Base-by-base conservation (phyloP, 1,284 basidiomycete species). In the Rhodotorula sp. region DNA sequence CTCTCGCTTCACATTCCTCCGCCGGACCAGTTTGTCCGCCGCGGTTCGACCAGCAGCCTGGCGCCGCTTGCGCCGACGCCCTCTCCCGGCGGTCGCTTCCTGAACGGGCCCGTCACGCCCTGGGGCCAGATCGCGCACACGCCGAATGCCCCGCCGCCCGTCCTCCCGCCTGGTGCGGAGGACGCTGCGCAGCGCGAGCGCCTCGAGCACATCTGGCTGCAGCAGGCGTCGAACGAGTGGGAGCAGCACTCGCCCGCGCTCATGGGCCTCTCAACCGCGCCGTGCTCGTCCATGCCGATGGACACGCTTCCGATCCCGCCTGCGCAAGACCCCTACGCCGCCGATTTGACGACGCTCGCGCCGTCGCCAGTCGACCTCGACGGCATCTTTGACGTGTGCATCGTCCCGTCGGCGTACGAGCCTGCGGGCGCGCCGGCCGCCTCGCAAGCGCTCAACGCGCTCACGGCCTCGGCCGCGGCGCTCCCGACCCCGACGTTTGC, bases 1-100 rank as follows among this genome's bases (percentile, higher is more conserved):
- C 63, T 75, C 12, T 70, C 70, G 4, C 61, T 76, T 0, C 71
- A 63, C 62, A 78, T 77, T 46, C 76, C 76, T 21, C 71, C 68
- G 27, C 73, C 74, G 12, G n/a, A 55, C 1, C 65, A 62, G 23
- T 73, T 70, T 50, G 23, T 66, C 34, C 52, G 56, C 12, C 64
- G n/a, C 56, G 45, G 27, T 54, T 9, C 49, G 9, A 7, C 53
- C 45, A 9, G 21, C 44, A 44, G 5, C 44, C 12, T 7, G 23
- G 49, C 5, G 5, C 53, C 41, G 12, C 41, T 25, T 7, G 23
- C 27, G 13, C 55, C 54, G 23, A 34, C 57, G 7, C 55, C 50
- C 48, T 7, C 21, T 2, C 41, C 27, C 4, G 45, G 46, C 16
- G 13, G 50, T 14, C 45, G 50, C 16, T 27, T 27, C n/a, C 46